Base-by-base conservation (phyloP, 176 grass and related monocot species). In the Zizania latifolia region DNA sequence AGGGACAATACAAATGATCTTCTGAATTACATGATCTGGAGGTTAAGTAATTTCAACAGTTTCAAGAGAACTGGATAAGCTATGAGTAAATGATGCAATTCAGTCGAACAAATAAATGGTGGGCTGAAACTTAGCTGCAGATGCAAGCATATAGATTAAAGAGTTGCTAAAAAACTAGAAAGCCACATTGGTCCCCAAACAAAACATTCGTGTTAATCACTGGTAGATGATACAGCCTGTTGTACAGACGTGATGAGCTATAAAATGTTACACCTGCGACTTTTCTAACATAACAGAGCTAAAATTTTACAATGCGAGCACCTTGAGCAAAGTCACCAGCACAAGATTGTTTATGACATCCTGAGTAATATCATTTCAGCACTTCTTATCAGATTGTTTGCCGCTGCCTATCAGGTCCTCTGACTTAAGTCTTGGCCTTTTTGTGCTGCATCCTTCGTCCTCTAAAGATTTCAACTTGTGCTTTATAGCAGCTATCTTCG, bases 401-500 rank as follows among this genome's bases (percentile, higher is more conserved):
- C 26, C 22, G 0, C 15, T 35, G 61, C 60, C 54, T 72, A 43
- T 51, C 32, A 83, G 72, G 39, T 68, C 69, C 10, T 79, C 69
- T 62, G 53, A 5, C 28, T 78, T 36, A 33, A 93, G 43, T 72
- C 71, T 97, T 81, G 90, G 88, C 75, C 76, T 97, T 74, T 93
- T 97, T 51, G 21, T 54, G 68, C 83, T 80, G 61, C 74, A 89
- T 45, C 82, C 88, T 71, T 83, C 86, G 41, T 76, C 86, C 72
- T 91, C 90, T 26, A 97, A 63, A 68, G 88, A 86, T 78, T 81
- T 93, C 58, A 97, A 65, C 74, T 93, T 93, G 55, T 78, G 93
- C 32, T 79, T 93, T 77, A 97, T 93, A 24, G 94, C 90, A 74
- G 90, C 84, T 70, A 93, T 97, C 86, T 93, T 93, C 27, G 94